Evolutionary conservation across 129 eudicot species (phyloP), one percentile per base, ranked within the genome.

Genomic region (Solidago caesia): DNA sequence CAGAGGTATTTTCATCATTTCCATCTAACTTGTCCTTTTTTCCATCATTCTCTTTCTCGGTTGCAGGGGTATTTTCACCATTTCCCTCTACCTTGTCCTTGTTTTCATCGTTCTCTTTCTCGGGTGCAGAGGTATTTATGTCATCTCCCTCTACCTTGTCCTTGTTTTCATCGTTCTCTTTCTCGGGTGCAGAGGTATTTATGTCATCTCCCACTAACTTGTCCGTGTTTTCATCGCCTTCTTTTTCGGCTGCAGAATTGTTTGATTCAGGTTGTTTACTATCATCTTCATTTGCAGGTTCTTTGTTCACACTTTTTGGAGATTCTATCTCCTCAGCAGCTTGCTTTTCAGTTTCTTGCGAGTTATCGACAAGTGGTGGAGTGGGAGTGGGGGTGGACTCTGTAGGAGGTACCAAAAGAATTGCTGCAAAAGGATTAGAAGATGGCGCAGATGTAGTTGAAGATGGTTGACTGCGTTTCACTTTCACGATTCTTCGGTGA

Each of bases 391-490:
- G 46, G 67, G 74, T 72, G 72, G 82, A 11, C 45, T 27, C 65
- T 33, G 84, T 16, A 53, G 93, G 80, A 65, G 96, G 84, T 51
- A 86, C 82, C 80, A 94, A 78, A 42, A 82, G 74, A 59, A 90
- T 85, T 44, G 84, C 85, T 43, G 97, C 97, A 78, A 94, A 94
- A 39, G 98, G 97, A 64, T 94, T 92, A 44, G 91, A 79, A 58
- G 97, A 79, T 70, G 95, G 80, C 27, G 91, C 74, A 47, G 97
- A 81, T 69, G 95, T 78, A 60, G 84, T 71, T 53, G 86, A 33
- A 0, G 97, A 79, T 29, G 96, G 14, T 68, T 81, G 90, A 27
- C 77, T 77, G 33, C 92, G 90, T 62, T 90, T 95, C 68, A 90
- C 98, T 89, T 87, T 90, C 49, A 94, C 89, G 27, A 94, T 90